Evolutionary conservation across 1,284 basidiomycete genomes (phyloP), one percentile per base, ranked within the genome.

Genomic region (Boletus austroedulis): DNA sequence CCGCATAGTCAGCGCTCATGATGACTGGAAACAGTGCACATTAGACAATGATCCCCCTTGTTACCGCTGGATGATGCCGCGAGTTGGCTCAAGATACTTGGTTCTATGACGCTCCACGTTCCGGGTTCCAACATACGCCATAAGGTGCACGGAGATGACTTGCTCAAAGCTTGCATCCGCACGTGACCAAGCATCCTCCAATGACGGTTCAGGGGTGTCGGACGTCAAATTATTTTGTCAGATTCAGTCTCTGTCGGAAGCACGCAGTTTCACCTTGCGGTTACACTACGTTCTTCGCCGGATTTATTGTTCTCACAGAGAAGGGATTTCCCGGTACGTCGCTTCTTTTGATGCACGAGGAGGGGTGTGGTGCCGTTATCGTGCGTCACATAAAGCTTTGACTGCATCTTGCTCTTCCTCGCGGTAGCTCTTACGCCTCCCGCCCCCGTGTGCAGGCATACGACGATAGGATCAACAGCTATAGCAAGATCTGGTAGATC

Each of bases 301-400:
- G 38, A 49, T 29, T 40, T 24, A 43, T 65, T 11, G 47, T 65
- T 70, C 54, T 65, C 64, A 67, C 38, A 60, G 53, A 46, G 29
- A 60, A 53, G 71, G 59, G 49, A 61, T 65, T 60, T 68, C 60
- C 63, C 52, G 54, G 60, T 59, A 53, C 50, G 58, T 57, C 28
- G 48, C 65, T 65, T 67, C 68, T 67, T 66, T 56, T 72, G 60
- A 71, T 68, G 31, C 65, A 70, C 67, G 67, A 58, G 61, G 62
- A 56, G 57, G 56, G 56, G 40, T n/a, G 34, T 53, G 44, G 53
- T 54, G 60, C 47, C 63, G 53, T 66, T 63, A 71, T 57, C 46
- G 26, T 24, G 43, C 17, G 12, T 55, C 64, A 56, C 57, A 67
- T 67, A 69, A 69, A 71, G 51, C 51, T 50, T 58, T 28, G 56